phyloP scores from a whole-genome alignment of 2,329 filamentous ascomycete species.

The Penicillium brasilianum region DNA sequence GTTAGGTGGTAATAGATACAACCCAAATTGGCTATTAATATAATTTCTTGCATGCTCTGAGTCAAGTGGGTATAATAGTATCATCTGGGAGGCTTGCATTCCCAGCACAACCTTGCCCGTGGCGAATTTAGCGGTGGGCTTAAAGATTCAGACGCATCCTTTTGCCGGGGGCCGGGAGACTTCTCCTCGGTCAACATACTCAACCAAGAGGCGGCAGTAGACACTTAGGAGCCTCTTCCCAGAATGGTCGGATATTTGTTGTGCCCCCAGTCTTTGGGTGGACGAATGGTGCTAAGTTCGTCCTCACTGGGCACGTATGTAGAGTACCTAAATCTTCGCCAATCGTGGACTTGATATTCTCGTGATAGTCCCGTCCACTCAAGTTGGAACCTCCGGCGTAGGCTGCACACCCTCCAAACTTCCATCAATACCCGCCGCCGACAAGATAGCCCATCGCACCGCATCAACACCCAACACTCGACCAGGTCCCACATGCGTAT shows the following conservation, averaged over 20 bases:
- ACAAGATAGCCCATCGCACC: slow-evolving; percentile 67
- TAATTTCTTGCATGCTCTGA: neutral
- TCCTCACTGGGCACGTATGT: neutral
- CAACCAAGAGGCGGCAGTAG: neutral
- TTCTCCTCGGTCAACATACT: neutral
- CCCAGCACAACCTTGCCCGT: neutral
- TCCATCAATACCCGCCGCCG: slow-evolving; percentile 63
- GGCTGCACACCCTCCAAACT: slow-evolving; percentile 33
- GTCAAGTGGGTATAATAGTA: neutral
- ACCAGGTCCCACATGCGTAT: slow-evolving; percentile 53
- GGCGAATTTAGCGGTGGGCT: neutral
- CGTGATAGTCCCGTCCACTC: neutral
- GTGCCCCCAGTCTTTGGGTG: neutral
- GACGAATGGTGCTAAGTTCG: no score
- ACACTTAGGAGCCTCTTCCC: neutral
- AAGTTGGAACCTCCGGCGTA: neutral
- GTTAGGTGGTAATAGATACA: slow-evolving; percentile 17
- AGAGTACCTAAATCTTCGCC: neutral
- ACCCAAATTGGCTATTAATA: neutral
- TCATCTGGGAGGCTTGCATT: neutral
- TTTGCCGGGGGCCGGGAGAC: no score
- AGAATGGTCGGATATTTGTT: neutral
- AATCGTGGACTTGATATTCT: no score
- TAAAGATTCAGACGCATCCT: neutral
- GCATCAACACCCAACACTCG: slow-evolving; percentile 64